These are phyloP conservation scores for Cinnamomum chago DNA, from an alignment of 164 flowering plant species.

Conservation along the genomic window DNA sequence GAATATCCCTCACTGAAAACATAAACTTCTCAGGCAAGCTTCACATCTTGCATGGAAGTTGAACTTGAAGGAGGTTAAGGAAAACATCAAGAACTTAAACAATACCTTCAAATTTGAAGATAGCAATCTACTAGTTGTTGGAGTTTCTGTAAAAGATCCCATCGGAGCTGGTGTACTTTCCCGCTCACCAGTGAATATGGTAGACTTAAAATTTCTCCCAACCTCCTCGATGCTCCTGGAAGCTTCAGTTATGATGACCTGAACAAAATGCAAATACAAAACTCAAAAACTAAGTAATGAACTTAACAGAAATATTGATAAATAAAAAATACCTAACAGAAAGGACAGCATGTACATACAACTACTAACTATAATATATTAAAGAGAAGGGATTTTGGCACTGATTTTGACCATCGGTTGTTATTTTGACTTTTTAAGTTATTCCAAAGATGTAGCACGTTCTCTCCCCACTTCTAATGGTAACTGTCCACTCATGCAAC, in stretches of 20 bases:
- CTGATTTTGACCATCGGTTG: no score
- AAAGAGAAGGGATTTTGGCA: no score
- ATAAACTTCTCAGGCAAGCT: background rate
- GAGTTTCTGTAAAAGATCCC: conserved; percentile 44
- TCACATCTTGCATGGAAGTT: background rate
- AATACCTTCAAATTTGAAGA: conserved; percentile 55
- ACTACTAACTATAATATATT: no score
- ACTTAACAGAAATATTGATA: no score
- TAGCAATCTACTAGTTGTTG: conserved; percentile 42
- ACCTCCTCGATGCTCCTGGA: conserved; percentile 44
- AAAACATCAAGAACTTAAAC: background rate
- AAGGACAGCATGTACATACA: no score
- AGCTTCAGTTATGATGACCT: conserved; percentile 73
- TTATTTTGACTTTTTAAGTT: no score
- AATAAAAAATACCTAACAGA: no score
- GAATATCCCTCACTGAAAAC: background rate
- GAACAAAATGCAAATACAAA: background rate
- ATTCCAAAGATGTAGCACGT: no score
- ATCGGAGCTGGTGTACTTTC: conserved; percentile 26
- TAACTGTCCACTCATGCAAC: no score
- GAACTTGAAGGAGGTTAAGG: background rate
- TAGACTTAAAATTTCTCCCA: conserved; percentile 37
- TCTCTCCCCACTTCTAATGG: no score
- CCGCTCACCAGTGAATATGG: conserved; percentile 25
- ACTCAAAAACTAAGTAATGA: background rate